Evolutionary conservation across 2,329 filamentous ascomycete genomes (phyloP), one percentile per base, ranked within the genome.

Genomic region (Scedosporium boydii): DNA sequence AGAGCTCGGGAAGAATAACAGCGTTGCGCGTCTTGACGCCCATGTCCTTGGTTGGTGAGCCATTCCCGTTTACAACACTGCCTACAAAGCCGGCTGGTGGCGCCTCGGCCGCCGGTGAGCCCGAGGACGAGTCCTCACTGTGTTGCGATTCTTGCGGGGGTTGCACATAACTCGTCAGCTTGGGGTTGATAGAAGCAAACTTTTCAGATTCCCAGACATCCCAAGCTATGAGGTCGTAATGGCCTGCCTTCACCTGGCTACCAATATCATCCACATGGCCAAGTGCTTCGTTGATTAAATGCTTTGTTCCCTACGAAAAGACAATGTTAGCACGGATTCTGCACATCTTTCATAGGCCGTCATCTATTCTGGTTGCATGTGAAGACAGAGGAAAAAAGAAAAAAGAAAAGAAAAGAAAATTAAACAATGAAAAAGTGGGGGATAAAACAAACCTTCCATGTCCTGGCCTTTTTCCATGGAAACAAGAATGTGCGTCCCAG

Each of bases 381-480:
- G 34, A 38, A 12, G 34, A 38, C 34, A 14, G 9, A 38, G 3
- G 10, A 4, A 14, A 38, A 38, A 12, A 7, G 34, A 14, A 14
- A 14, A 14, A 12, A 38, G 2, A 9, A 14, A 14, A 38, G 10
- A 12, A 38, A 9, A 14, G 34, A 38, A 38, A 12, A 38, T 3
- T 38, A 38, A 16, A 7, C 18, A 48, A 5, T 23, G 10, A 12
- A 21, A 26, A 3, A 27, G 42, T 6, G 5, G 21, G 16, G 27
- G 23, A 27, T 23, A 34, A 9, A 18, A n/a, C 57, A 60, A 18
- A 65, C 65, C 63, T 65, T 61, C 64, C 65, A 65, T 14, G 59
- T 65, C 34, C 34, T 64, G 34, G 59, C 65, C 21, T 62, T 65
- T n/a, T 61, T 51, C 65, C 65, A 65, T 6, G 65, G 65, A 6